A percentile compares a stretch with the other conserved stretches of the same genome.
phyloP scores from a whole-genome alignment of 2,329 filamentous ascomycete genomes.

The Penicillium corylophilum region DNA sequence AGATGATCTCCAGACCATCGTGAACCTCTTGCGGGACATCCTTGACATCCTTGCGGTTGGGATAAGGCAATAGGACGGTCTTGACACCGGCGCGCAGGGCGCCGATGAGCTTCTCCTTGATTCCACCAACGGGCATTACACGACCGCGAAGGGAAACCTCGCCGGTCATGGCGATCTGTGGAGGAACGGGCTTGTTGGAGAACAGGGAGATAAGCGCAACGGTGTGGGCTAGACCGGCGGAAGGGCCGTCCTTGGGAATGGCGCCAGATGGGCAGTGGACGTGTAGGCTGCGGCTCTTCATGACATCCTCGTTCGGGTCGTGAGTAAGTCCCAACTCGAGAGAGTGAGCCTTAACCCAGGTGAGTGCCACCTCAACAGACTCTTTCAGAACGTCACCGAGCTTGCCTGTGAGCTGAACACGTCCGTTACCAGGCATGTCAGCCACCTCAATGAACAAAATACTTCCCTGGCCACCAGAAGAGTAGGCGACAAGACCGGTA shows the following conservation, averaged over 20 bases:
- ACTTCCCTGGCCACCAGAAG: slow-evolving; percentile 85
- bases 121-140: slow-evolving; percentile 91
- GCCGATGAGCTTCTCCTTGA: slow-evolving; percentile 98
- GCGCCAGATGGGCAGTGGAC: slow-evolving; percentile 94
- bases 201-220: slow-evolving; percentile 91
- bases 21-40: slow-evolving; percentile 89
- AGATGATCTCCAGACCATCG: slow-evolving; percentile 81
- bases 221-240: slow-evolving; percentile 87
- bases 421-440: slow-evolving; percentile 90
- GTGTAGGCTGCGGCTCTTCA: slow-evolving; percentile 91
- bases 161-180: slow-evolving; percentile 91
- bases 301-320: slow-evolving; percentile 83
- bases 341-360: slow-evolving; percentile 95
- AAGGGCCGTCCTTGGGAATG: slow-evolving; percentile 86
- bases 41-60: slow-evolving; percentile 88
- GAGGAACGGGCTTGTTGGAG: slow-evolving; percentile 78
- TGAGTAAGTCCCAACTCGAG: slow-evolving; percentile 83
- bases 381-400: slow-evolving; percentile 96
- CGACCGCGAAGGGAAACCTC: slow-evolving; percentile 78
- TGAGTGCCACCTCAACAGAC: slow-evolving; percentile 90
- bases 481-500: slow-evolving; percentile 93
- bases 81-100: slow-evolving; percentile 91
- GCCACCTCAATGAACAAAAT: slow-evolving; percentile 98
- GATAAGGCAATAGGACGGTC: slow-evolving; percentile 81
- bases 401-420: slow-evolving; percentile 93